Conservation (phyloP, 176 grass and related monocot genomes). For the Echinochloa phyllopogon region DNA sequence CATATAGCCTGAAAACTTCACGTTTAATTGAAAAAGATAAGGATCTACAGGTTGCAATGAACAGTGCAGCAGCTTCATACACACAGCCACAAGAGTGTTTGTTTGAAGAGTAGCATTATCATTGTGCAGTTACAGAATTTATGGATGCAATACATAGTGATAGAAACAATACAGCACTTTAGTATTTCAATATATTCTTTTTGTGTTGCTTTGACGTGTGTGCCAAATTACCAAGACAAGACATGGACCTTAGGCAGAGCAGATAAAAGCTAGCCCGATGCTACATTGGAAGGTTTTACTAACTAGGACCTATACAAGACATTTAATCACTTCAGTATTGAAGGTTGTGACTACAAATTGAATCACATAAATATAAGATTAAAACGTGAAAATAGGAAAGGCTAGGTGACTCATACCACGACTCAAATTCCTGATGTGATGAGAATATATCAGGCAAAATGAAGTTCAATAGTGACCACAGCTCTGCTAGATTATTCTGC, state of each 20-base stretch:
- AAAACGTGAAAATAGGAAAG: constrained; percentile 9
- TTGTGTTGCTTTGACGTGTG: neutral
- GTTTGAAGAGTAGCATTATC: constrained; percentile 8
- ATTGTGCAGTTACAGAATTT: neutral
- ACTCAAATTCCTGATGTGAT: constrained; percentile 92
- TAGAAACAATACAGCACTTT: neutral
- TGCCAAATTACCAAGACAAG: constrained; percentile 1
- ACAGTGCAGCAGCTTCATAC: neutral
- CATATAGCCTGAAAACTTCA: neutral
- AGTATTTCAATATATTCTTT: constrained; percentile 15
- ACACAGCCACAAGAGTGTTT: neutral
- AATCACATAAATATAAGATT: neutral
- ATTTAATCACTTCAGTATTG: neutral
- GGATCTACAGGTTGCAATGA: neutral
- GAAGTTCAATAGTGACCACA: constrained; percentile 97
- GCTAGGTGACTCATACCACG: constrained; percentile 64
- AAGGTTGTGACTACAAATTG: neutral
- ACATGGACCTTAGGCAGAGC: neutral
- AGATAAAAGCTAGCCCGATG: constrained; percentile 8
- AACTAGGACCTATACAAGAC: neutral
- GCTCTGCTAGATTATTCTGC: constrained; percentile 94
- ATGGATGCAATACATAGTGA: neutral
- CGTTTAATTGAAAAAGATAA: neutral
- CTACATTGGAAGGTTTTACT: neutral
- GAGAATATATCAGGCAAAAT: constrained; percentile 99